Evolutionary conservation across 768 basidiomycete genomes (phyloP), one percentile per base, ranked within the genome.

Genomic region (Collybiopsis confluens): DNA sequence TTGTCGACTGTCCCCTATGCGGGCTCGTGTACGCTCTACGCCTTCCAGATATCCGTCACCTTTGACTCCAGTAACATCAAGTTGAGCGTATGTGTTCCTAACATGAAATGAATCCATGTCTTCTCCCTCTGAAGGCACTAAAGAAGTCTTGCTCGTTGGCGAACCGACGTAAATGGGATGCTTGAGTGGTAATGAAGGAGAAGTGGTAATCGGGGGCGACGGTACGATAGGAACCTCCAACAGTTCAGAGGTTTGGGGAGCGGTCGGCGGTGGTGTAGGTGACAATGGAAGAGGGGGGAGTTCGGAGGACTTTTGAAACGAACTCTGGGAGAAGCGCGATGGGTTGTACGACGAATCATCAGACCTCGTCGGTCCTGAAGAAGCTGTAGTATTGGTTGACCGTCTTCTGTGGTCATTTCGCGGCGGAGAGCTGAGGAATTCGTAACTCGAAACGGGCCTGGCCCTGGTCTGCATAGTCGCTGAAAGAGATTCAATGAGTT

Each of bases 21-120:
- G 75, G 21, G 91, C 89, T 56, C 96, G 80, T 24, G 95, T 98
- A 35, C 92, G 84, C 70, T 98, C 96, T 6, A 96, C 79, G 35
- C 96, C 96, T 59, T 96, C 93, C 61, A 92, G 90, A 68, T 85
- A 92, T 0, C 96, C 96, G 64, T 98, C 96, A 2, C 95, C 94
- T 64, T 83, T 88, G 35, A 98, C 95, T n/a, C 96, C 96, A 40
- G 80, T 80, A 9, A 80, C 72, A 45, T 98, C 92, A n/a, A 98
- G 77, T 58, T 90, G 81, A 0, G 94, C 96, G 65, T 98, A 95
- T 1, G 90, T 92, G 56, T 78, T 86, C 37, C 92, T 81, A 6
- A 95, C 88, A 66, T 90, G 86, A 61, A 89, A 89, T 6, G 86
- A 80, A 64, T 93, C 91, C 53, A 82, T 64, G 61, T 93, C 91